These are phyloP conservation scores for Candida labiduridarum DNA, from an alignment of 1,139 yeast species.

Conservation along the genomic window DNA sequence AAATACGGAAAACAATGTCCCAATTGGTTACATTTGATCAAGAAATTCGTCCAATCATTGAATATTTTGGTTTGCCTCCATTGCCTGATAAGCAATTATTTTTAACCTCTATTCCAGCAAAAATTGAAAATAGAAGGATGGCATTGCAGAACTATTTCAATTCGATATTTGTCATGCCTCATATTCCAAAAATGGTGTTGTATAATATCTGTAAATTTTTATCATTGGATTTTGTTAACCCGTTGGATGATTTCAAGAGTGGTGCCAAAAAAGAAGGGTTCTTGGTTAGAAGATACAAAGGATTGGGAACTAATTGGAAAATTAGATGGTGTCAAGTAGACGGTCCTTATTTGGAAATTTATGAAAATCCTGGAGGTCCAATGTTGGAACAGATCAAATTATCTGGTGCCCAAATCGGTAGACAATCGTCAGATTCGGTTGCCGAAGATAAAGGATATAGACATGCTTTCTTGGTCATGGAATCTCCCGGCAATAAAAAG, in stretches of 20 bases:
- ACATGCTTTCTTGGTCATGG: slow-evolving; percentile 76
- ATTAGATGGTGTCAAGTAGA: slow-evolving; percentile 73
- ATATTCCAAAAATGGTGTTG: slow-evolving; percentile 58
- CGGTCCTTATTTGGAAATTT: slow-evolving; percentile 61
- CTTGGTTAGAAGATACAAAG: slow-evolving; percentile 57
- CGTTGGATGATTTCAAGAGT: slow-evolving; percentile 58
- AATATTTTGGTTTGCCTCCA: slow-evolving; percentile 64
- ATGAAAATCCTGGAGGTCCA: slow-evolving; percentile 62
- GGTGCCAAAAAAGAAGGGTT: slow-evolving; percentile 70
- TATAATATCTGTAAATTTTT: slow-evolving; percentile 63
- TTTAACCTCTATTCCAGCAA: slow-evolving; percentile 59
- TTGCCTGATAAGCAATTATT: slow-evolving; percentile 60
- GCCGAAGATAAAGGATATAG: slow-evolving; percentile 74
- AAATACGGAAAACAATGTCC: slow-evolving; percentile 59
- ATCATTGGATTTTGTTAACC: slow-evolving; percentile 68
- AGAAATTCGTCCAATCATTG: slow-evolving; percentile 55
- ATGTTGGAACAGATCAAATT: slow-evolving; percentile 60
- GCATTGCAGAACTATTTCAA: slow-evolving; percentile 63
- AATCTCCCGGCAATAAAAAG: slow-evolving; percentile 56
- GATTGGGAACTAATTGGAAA: slow-evolving; percentile 70
- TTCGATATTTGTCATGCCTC: slow-evolving; percentile 60
- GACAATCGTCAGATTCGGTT: slow-evolving; percentile 58
- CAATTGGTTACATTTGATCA: slow-evolving; percentile 60
- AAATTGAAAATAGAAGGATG: slow-evolving; percentile 62
- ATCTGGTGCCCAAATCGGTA: slow-evolving; percentile 63